Conservation (phyloP, 345 rosid species). For the Sisymbrium altissimum region DNA sequence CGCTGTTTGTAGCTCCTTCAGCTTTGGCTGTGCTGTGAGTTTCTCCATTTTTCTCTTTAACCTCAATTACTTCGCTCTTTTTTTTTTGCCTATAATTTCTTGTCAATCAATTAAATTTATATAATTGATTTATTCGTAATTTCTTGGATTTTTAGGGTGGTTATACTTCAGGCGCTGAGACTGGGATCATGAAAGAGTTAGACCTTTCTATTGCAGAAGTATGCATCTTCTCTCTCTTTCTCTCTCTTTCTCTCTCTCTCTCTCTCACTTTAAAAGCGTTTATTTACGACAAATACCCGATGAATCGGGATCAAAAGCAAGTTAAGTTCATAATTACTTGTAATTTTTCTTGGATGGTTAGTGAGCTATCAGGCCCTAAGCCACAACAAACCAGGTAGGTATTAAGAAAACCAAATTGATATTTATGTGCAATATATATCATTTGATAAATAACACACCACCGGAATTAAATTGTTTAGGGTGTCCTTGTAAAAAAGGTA, state of each 20-base stretch:
- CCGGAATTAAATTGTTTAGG: no score
- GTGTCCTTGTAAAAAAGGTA: no score
- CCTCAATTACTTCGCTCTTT: neutral
- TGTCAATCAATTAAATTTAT: neutral
- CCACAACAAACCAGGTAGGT: no score
- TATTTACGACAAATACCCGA: neutral
- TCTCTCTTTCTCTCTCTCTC: no score
- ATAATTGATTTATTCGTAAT: neutral
- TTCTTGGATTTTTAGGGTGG: slow-evolving; percentile 37
- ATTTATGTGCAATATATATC: no score
- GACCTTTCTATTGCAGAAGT: slow-evolving; percentile 55
- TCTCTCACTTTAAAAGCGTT: no score
- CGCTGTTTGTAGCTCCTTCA: slow-evolving; percentile 43
- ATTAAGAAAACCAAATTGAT: no score
- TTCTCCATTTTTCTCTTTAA: neutral
- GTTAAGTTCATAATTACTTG: neutral
- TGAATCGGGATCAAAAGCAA: neutral
- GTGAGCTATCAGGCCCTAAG: no score
- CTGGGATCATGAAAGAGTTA: slow-evolving; percentile 50
- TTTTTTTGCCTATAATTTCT: neutral
- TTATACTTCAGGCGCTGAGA: slow-evolving; percentile 56
- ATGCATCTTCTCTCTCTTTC: slow-evolving; percentile 5
- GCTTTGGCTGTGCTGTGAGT: slow-evolving; percentile 45
- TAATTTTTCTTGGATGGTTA: no score
- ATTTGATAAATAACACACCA: no score